Evolutionary conservation across 371 early-diverging fungal species (phyloP).

Genomic region (Coemansia sp.): DNA sequence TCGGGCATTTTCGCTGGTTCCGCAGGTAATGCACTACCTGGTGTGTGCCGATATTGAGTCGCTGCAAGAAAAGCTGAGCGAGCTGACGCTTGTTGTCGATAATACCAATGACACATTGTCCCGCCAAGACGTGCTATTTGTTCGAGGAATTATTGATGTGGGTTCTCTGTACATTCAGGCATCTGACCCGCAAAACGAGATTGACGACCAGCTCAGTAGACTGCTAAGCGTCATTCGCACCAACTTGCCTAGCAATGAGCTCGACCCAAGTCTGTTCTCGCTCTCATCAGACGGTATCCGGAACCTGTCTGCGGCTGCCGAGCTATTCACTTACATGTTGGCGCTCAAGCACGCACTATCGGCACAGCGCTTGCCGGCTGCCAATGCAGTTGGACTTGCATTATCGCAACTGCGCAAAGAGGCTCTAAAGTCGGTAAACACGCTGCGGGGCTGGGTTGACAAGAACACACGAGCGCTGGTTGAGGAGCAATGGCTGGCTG

Average conservation of each 20-base stretch:
- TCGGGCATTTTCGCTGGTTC: slow-evolving; percentile 26
- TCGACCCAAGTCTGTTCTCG: neutral
- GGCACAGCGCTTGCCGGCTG: slow-evolving; percentile 20
- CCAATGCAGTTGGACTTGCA: slow-evolving; percentile 15
- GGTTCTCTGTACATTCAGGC: slow-evolving; percentile 21
- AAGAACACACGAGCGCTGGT: slow-evolving; percentile 18
- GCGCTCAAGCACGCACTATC: slow-evolving; percentile 19
- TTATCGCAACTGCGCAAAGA: slow-evolving; percentile 34
- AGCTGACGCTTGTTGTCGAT: slow-evolving; percentile 7
- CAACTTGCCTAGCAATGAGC: slow-evolving; percentile 14
- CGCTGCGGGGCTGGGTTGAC: slow-evolving; percentile 21
- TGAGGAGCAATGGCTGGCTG: slow-evolving; percentile 22
- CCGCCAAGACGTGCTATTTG: slow-evolving; percentile 16
- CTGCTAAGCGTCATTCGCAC: slow-evolving; percentile 13
- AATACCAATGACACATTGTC: slow-evolving; percentile 11
- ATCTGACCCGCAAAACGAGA: neutral
- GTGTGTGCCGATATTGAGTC: slow-evolving; percentile 13
- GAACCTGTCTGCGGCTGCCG: slow-evolving; percentile 15
- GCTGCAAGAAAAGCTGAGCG: slow-evolving; percentile 8
- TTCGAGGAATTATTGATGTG: slow-evolving; percentile 21
- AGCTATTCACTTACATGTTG: slow-evolving; percentile 35
- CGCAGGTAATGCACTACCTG: slow-evolving; percentile 46
- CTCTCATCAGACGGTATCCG: slow-evolving; percentile 14
- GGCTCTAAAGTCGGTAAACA: slow-evolving; percentile 12
- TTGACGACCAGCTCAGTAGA: slow-evolving; percentile 17